Conservation (phyloP, 129 eudicot species). For the Lactuca sativa region DNA sequence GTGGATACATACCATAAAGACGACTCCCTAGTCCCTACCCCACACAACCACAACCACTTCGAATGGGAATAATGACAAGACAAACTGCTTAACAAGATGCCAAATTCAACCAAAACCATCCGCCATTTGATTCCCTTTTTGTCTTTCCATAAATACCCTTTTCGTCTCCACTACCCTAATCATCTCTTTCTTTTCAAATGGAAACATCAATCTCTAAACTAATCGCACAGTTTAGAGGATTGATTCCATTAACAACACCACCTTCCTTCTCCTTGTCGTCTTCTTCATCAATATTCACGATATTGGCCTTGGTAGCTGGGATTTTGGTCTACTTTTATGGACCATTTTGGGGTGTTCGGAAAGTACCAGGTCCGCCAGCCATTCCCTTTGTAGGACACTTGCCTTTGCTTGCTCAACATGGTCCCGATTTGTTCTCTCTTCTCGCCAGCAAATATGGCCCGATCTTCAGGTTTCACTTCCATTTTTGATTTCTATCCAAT, state of each 20-base stretch:
- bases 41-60: background rate
- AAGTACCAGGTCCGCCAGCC: slow-evolving; percentile 83
- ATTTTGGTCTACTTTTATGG: slow-evolving; percentile 53
- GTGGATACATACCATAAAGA: no score
- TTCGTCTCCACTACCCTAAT: slow-evolving; percentile 11
- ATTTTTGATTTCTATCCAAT: background rate
- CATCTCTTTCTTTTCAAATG: slow-evolving; percentile 7
- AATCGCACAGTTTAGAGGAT: background rate
- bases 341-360: slow-evolving; percentile 83
- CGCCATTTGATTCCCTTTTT: slow-evolving; percentile 13
- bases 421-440: slow-evolving; percentile 75
- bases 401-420: slow-evolving; percentile 81
- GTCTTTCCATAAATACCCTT: slow-evolving; percentile 23
- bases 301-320: slow-evolving; percentile 36
- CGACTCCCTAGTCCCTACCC: background rate
- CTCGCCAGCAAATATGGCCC: slow-evolving; percentile 87
- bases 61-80: slow-evolving; percentile 18
- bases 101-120: slow-evolving; percentile 11
- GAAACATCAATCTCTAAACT: slow-evolving; percentile 13
- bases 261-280: slow-evolving; percentile 8
- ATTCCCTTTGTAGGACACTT: slow-evolving; percentile 80
- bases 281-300: slow-evolving; percentile 31
- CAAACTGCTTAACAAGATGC: slow-evolving; percentile 1
- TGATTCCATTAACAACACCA: background rate
- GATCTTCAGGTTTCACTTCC: slow-evolving; percentile 60